Evolutionary conservation across 306 rosid genomes (phyloP).

Genomic region (Herpetospermum pedunculosum): DNA sequence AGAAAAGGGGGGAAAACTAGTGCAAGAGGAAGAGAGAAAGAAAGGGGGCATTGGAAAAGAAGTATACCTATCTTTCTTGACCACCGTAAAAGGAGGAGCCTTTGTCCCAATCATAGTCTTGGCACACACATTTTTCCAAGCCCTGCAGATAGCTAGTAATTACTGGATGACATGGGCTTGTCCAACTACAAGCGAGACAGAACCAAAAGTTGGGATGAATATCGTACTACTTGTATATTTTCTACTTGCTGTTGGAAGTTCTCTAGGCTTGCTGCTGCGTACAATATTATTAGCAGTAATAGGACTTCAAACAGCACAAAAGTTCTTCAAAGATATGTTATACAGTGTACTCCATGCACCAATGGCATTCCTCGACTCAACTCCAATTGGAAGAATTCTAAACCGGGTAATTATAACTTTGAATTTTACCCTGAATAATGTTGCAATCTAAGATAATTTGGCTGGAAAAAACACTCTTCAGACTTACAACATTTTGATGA

Average conservation of each 20-base stretch:
- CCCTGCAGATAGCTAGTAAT: conserved; percentile 71
- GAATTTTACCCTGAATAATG: not conserved
- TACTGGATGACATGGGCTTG: conserved; percentile 98
- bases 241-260: conserved; percentile 54
- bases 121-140: conserved; percentile 81
- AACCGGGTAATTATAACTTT: conserved; percentile 52
- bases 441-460: not conserved
- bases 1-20: conserved; percentile 52
- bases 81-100: conserved; percentile 50
- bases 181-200: conserved; percentile 47
- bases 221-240: conserved; percentile 43
- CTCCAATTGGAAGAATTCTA: conserved; percentile 90
- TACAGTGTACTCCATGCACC: conserved; percentile 62
- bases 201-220: conserved; percentile 37
- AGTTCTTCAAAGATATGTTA: conserved; percentile 58
- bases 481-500: not conserved
- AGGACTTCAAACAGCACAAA: conserved; percentile 70
- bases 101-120: conserved; percentile 61
- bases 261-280: conserved; percentile 50
- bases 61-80: conserved; percentile 70
- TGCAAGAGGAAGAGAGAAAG: conserved; percentile 89
- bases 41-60: conserved; percentile 83
- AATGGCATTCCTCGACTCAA: conserved; percentile 86
- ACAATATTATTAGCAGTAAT: conserved; percentile 34
- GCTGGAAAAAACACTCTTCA: not conserved